Conservation (phyloP, 495 filamentous ascomycete genomes). For the Neurospora intermedia region DNA sequence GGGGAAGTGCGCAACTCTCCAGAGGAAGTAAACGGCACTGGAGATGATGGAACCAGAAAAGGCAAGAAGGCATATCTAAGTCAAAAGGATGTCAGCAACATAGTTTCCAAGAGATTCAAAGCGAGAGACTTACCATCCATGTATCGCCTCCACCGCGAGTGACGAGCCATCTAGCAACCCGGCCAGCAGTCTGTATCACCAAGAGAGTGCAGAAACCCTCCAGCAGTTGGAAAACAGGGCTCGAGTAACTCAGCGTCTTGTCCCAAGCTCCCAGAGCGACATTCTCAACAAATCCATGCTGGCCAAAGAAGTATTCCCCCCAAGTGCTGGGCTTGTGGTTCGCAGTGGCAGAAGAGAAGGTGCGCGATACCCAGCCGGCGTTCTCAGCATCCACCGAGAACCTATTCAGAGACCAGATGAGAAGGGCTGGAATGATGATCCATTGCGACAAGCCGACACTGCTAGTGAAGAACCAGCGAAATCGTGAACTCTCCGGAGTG, state of each 20-base stretch:
- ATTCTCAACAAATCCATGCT: conserved; percentile 64
- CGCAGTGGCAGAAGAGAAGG: conserved; percentile 46
- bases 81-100: conserved; percentile 1
- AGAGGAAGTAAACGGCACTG: conserved; percentile 90
- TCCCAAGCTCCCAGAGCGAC: conserved; percentile 82
- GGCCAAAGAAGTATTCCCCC: conserved; percentile 75
- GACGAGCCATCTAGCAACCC: conserved; percentile 92
- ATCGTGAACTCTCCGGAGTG: conserved; percentile 68
- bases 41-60: conserved; percentile 84
- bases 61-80: conserved; percentile 81
- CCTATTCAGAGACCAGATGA: conserved; percentile 90
- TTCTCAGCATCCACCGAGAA: conserved; percentile 79
- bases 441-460: conserved; percentile 67
- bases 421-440: conserved; percentile 65
- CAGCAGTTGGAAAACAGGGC: conserved; percentile 86
- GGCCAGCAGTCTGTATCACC: conserved; percentile 88
- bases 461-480: conserved; percentile 57
- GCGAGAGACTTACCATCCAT: conserved; percentile 75
- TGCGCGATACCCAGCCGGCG: conserved; percentile 69
- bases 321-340: conserved; percentile 54
- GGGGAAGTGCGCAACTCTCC: conserved; percentile 86
- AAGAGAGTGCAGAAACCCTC: conserved; percentile 95
- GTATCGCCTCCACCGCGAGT: conserved; percentile 85
- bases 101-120: not conserved
- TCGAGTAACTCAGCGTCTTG: conserved; percentile 78